These are phyloP conservation scores for Rhynchospora tenuis DNA, from an alignment of 176 grass and related monocot species.

Conservation along the genomic window DNA sequence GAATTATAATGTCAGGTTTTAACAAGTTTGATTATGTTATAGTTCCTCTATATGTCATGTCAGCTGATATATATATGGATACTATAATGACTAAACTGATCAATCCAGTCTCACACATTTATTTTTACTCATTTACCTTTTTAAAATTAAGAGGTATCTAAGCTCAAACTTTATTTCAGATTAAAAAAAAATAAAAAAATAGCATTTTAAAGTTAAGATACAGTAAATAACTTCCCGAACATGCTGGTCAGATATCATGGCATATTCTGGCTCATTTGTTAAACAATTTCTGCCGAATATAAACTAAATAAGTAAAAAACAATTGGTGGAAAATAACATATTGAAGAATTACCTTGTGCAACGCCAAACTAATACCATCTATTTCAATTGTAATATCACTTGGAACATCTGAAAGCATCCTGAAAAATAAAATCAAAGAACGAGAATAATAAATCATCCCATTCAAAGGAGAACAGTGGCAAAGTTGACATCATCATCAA, in stretches of 20 bases:
- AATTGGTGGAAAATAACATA: not conserved
- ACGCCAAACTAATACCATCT: conserved; percentile 15
- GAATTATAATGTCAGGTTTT: not conserved
- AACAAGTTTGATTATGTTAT: not conserved
- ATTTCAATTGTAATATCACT: conserved; percentile 39
- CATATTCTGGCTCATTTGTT: not conserved
- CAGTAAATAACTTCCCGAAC: not conserved
- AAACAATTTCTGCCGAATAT: not conserved
- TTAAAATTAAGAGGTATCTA: not conserved
- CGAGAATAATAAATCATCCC: not conserved
- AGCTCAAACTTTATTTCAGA: not conserved
- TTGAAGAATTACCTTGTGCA: conserved; percentile 36
- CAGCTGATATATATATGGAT: not conserved
- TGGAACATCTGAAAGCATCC: conserved; percentile 43
- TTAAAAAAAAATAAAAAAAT: not conserved
- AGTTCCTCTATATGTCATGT: not conserved
- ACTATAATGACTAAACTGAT: not conserved
- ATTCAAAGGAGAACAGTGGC: not conserved
- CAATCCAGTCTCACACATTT: not conserved
- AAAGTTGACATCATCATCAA: not conserved
- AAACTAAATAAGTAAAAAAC: not conserved
- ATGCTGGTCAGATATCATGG: not conserved
- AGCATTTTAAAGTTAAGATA: not conserved
- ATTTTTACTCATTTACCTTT: not conserved
- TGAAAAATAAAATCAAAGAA: conserved; percentile 9